Base-by-base conservation (phyloP, 148 eudicot species). In the Chenopodium album region DNA sequence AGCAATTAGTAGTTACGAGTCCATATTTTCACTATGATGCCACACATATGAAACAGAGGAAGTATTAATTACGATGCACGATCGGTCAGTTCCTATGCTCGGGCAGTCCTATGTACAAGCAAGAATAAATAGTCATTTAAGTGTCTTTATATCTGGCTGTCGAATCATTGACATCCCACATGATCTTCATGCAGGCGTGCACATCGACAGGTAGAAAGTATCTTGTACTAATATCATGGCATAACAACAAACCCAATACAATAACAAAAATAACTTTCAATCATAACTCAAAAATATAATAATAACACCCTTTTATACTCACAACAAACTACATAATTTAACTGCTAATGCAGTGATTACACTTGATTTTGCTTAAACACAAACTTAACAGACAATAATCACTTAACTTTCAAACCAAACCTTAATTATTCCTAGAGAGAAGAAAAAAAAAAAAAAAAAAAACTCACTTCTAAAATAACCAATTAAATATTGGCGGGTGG, bases 331-430 rank as follows among this genome's bases (percentile, higher is more conserved):
- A 84, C 79, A 75, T 54, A 71, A 80, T 80, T 31, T 54, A 70
- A 75, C 86, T 76, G 68, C 68, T 28, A 26, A 62, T 46, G 83
- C 80, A 76, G 77, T 84, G n/a, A 84, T 84, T 77, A 84, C 81
- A 81, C 68, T 83, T 67, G 47, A 83, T 75, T 60, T 63, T 37
- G 29, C 60, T 48, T 28, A 48, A 66, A 78, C 72, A 76, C 62
- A 28, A 64, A 78, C 76, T 31, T 50, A 65, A 65, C 28, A 78
- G 70, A 78, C 75, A 79, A 82, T 41, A 79, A 78, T 72, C 44
- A 82, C 52, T 67, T 74, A 62, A 56, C 76, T 48, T 71, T 56
- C 46, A 31, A 28, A 52, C 63, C 59, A n/a, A 80, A 64, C 56
- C 20, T 2, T 8, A 73, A 23, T 20, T 22, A 74, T 26, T 37